phyloP scores from a whole-genome alignment of 768 basidiomycete genomes.

The Leccinum olivaceopallidum region DNA sequence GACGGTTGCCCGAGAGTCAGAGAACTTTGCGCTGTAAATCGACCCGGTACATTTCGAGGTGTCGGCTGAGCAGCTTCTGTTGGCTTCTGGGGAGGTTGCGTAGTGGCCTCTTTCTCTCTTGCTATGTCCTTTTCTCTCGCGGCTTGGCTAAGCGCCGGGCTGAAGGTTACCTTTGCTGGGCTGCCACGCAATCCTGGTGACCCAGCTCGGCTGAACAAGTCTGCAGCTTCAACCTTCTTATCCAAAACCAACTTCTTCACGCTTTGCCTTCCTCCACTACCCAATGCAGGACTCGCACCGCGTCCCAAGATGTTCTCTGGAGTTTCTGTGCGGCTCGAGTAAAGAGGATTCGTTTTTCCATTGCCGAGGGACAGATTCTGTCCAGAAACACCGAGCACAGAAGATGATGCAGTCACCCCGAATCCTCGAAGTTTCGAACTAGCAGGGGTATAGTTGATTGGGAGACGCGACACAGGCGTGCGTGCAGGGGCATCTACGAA shows the following conservation, averaged over 20 bases:
- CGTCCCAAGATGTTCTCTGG: slow-evolving; percentile 63
- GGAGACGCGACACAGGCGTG: slow-evolving; percentile 65
- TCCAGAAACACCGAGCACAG: slow-evolving; percentile 33
- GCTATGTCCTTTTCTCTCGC: slow-evolving; percentile 72
- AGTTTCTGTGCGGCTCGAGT: slow-evolving; percentile 49
- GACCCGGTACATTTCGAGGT: slow-evolving; percentile 41
- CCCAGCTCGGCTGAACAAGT: slow-evolving; percentile 59
- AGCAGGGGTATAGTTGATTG: slow-evolving; percentile 62
- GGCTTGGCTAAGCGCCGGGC: slow-evolving; percentile 71
- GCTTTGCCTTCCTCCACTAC: slow-evolving; percentile 71
- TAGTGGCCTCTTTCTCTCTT: slow-evolving; percentile 33
- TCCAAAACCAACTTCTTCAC: slow-evolving; percentile 93
- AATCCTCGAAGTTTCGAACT: slow-evolving; percentile 74
- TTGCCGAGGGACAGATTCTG: slow-evolving; percentile 48
- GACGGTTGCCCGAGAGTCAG: slow-evolving; percentile 28
- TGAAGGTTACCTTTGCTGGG: slow-evolving; percentile 62
- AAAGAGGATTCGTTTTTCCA: slow-evolving; percentile 56
- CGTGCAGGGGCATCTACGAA: slow-evolving; percentile 77
- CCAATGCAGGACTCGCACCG: slow-evolving; percentile 62
- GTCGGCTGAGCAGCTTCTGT: slow-evolving; percentile 36
- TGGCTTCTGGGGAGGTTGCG: slow-evolving; percentile 19
- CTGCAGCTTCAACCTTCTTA: slow-evolving; percentile 75
- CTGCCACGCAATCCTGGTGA: slow-evolving; percentile 33
- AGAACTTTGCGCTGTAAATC: slow-evolving; percentile 40
- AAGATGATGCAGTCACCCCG: slow-evolving; percentile 41